A percentile compares a stretch with the other conserved stretches of the same genome.
Evolutionary conservation across 2,329 filamentous ascomycete species (phyloP).

Genomic region (Biscogniauxia mediterranea): DNA sequence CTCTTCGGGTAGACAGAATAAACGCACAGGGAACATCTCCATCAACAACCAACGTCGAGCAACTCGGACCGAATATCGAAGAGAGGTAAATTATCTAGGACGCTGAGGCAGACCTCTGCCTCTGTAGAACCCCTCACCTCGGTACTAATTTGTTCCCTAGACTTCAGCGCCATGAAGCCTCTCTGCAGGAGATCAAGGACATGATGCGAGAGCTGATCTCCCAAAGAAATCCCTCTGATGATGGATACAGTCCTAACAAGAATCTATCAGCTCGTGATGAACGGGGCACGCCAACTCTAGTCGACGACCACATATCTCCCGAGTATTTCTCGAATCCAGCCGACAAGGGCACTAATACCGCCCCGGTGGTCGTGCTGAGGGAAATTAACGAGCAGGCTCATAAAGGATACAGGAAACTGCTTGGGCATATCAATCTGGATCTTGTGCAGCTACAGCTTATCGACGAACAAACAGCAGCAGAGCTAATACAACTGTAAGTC

Average conservation of each 20-base stretch:
- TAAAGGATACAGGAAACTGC: conserved; percentile 26
- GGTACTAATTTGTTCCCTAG: conserved; percentile 13
- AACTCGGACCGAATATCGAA: conserved; percentile 18
- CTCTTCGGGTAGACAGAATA: conserved; percentile 22
- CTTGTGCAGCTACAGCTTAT: conserved; percentile 32
- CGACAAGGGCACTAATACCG: conserved; percentile 31
- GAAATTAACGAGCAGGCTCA: conserved; percentile 32
- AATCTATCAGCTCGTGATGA: conserved; percentile 10
- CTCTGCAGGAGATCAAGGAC: conserved; percentile 26
- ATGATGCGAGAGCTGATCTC: conserved; percentile 23
- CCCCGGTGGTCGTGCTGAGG: conserved; percentile 32
- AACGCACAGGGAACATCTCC: conserved; percentile 1
- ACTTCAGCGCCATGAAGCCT: conserved; percentile 27
- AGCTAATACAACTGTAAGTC: conserved; percentile 32
- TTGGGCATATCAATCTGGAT: conserved; percentile 29
- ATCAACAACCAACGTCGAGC: conserved; percentile 3
- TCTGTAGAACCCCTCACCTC: neutral
- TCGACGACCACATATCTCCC: conserved; percentile 19
- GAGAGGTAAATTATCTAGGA: conserved; percentile 23
- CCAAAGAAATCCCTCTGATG: conserved; percentile 4
- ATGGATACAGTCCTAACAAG: conserved; percentile 3
- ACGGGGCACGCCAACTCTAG: conserved; percentile 5
- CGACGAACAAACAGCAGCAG: conserved; percentile 30
- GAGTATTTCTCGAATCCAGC: conserved; percentile 31
- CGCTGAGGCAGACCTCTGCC: neutral